These are phyloP conservation scores for Cystobasidium tubakii DNA, from an alignment of 768 basidiomycete genomes.

Conservation along the genomic window DNA sequence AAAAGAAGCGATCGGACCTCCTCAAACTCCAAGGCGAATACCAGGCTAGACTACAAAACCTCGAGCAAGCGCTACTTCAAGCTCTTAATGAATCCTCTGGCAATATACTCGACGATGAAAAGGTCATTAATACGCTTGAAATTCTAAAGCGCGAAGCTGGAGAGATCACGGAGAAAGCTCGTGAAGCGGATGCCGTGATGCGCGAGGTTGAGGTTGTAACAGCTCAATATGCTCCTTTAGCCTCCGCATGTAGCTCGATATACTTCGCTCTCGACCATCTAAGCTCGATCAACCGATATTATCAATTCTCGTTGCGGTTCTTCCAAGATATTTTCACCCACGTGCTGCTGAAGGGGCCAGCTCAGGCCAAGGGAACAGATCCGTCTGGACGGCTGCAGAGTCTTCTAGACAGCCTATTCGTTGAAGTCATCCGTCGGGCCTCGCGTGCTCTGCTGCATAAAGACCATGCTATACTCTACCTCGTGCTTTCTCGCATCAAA, in stretches of 20 bases:
- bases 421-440: slow-evolving; percentile 78
- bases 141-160: slow-evolving; percentile 93
- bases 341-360: slow-evolving; percentile 74
- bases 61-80: slow-evolving; percentile 86
- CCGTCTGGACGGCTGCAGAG: slow-evolving; percentile 67
- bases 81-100: slow-evolving; percentile 94
- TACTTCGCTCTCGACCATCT: slow-evolving; percentile 97
- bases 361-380: slow-evolving; percentile 72
- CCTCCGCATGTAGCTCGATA: slow-evolving; percentile 89
- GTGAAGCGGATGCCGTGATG: slow-evolving; percentile 94
- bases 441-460: slow-evolving; percentile 81
- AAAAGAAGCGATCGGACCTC: slow-evolving; percentile 87
- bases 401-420: slow-evolving; percentile 79
- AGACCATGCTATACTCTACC: slow-evolving; percentile 84
- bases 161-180: slow-evolving; percentile 89
- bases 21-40: slow-evolving; percentile 99
- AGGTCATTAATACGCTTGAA: slow-evolving; percentile 92
- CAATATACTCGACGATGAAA: slow-evolving; percentile 97
- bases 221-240: slow-evolving; percentile 83
- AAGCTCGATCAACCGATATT: slow-evolving; percentile 90
- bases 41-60: slow-evolving; percentile 78
- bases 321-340: slow-evolving; percentile 99
- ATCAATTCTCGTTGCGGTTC: slow-evolving; percentile 94
- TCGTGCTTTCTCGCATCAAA: slow-evolving; percentile 83
- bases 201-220: slow-evolving; percentile 93